Evolutionary conservation across 2,329 filamentous ascomycete species (phyloP).

Genomic region (Neofusicoccum sp.): DNA sequence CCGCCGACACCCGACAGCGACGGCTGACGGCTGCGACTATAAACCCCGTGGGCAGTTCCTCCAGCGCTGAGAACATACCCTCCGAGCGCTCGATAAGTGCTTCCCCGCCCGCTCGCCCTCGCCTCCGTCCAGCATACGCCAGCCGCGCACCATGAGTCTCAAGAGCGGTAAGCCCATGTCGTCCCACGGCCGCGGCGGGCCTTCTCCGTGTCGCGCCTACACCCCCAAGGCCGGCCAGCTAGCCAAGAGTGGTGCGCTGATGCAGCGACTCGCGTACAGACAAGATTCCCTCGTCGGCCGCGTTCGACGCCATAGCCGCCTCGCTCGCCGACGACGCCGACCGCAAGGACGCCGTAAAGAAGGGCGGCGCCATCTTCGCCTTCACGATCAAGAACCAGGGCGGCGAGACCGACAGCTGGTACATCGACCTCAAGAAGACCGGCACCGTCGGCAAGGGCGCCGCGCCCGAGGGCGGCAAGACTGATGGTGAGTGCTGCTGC

Average conservation of each 20-base stretch:
- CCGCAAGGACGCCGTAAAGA: conserved; percentile 85
- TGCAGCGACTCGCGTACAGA: conserved; percentile 25
- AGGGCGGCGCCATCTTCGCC: conserved; percentile 82
- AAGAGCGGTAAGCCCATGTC: conserved; percentile 62
- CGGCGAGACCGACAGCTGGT: conserved; percentile 83
- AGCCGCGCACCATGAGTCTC: conserved; percentile 67
- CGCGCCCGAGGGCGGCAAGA: conserved; percentile 70
- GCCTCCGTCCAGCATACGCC: background rate
- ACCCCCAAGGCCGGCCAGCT: background rate
- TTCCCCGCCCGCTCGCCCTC: background rate
- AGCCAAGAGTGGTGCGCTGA: background rate
- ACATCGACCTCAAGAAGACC: conserved; percentile 92
- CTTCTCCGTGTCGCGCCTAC: conserved; percentile 7
- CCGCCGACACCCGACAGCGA: conserved; percentile 16
- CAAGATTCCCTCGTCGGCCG: conserved; percentile 84
- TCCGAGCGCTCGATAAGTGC: background rate
- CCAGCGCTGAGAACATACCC: background rate
- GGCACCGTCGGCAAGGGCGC: conserved; percentile 79
- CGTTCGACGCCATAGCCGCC: conserved; percentile 85
- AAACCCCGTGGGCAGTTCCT: conserved; percentile 12
- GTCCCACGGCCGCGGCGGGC: background rate
- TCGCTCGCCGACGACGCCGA: conserved; percentile 70
- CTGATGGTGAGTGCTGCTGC: conserved; percentile 65
- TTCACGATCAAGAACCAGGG: conserved; percentile 89
- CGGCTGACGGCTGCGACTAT: conserved; percentile 8